Percentiles rank a stretch among this genome's conserved stretches.
Evolutionary conservation across 257 asterid genomes (phyloP).

Genomic region (Vinca minor): DNA sequence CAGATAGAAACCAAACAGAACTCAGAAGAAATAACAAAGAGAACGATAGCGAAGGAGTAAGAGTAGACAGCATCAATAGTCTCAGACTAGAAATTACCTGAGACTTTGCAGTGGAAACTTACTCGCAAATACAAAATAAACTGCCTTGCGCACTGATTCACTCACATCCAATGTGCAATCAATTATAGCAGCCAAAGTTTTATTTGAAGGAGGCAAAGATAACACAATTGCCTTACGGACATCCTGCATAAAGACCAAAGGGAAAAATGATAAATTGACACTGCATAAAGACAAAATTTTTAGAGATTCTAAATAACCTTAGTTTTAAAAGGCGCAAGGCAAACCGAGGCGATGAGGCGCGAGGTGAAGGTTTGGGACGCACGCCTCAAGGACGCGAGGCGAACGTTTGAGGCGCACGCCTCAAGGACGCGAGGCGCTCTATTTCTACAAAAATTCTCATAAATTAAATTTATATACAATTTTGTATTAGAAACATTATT

Average conservation of each 20-base stretch:
- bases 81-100: constrained; percentile 42
- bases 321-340: no score
- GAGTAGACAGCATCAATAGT: background rate
- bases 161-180: constrained; percentile 81
- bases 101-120: constrained; percentile 88
- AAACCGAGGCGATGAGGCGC: no score
- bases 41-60: background rate
- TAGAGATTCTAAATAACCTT: background rate
- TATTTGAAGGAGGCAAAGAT: constrained; percentile 79
- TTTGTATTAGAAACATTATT: no score
- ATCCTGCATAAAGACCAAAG: constrained; percentile 41
- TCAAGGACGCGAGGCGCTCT: no score
- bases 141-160: constrained; percentile 82
- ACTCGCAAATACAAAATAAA: constrained; percentile 63
- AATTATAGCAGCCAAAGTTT: constrained; percentile 50
- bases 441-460: no score
- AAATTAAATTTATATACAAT: no score
- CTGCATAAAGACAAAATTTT: background rate
- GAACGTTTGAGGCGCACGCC: no score
- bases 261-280: no score
- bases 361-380: no score
- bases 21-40: no score
- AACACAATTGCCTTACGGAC: constrained; percentile 74
- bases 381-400: no score
- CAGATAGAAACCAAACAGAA: no score